Base-by-base conservation (phyloP, 805 yeast genomes). In the Ogataea angusta region DNA sequence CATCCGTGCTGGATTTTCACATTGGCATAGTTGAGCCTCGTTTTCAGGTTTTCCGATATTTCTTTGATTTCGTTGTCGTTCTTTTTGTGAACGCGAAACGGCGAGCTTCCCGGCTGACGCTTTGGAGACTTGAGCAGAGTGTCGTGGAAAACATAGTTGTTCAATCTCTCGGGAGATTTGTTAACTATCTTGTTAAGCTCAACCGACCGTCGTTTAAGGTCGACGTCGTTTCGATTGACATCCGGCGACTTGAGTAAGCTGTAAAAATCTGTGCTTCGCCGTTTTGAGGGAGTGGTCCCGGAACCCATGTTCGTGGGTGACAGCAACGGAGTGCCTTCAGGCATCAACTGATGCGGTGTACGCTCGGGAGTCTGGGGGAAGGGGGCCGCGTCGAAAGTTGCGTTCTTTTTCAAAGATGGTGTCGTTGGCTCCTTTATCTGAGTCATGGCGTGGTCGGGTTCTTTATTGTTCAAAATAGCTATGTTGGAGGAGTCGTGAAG, bases 1-100 rank as follows among this genome's bases (percentile, higher is more conserved):
- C 65, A 62, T 2, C 68, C 68, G 44, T 65, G 57, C 43, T 64
- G 66, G 15, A 64, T 59, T 47, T 64, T 64, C 15, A 61, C 36
- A 41, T 60, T 59, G 4, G 69, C 69, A 39, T 65, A 63, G 30
- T 61, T 63, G 26, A 65, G 55, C 33, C 68, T 43, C 10, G 68
- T 59, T 30, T 60, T 61, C 31, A 65, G 54, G 38, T 63, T 63
- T 18, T 62, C 64, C 3, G 66, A 60, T 13, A 65, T 62, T 45
- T 62, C 64, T 36, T 59, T 62, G 10, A 65, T 60, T 30, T 65
- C 66, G 10, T 47, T 47, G 30, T 61, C 60, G 30, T 59, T 55
- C 43, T 60, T 59, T 48, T 58, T 58, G 34, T 47, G 45, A 6
- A 60, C 52, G 28, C 63, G 40, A 36, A 45, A 51, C n/a, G 56